Evolutionary conservation across 75 land plant species (phyloP), one percentile per base, ranked within the genome.

Genomic region (Gnetum montanum): DNA sequence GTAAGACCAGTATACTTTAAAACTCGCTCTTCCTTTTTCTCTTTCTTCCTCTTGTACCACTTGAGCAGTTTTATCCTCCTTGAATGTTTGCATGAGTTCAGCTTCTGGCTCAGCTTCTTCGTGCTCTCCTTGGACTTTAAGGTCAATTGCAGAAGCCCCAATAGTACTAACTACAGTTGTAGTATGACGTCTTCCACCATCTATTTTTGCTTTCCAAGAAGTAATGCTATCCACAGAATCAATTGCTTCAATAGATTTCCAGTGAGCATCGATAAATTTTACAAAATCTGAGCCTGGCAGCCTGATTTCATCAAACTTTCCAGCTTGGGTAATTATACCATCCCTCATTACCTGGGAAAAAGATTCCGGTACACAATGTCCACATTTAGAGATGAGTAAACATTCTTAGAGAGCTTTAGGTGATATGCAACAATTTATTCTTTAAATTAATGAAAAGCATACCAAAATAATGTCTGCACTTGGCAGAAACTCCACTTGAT

Each of bases 401-500:
- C n/a, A n/a, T n/a, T n/a, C n/a, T n/a, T n/a, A n/a, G n/a, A n/a
- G n/a, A n/a, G n/a, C n/a, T n/a, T n/a, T 31, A 33, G 20, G 11
- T 34, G 37, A 26, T 16, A n/a, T n/a, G n/a, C n/a, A n/a, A n/a
- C n/a, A n/a, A 46, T 6, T 8, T 26, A 22, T 46, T 20, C 24
- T 12, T 46, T 22, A 46, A 23, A 46, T 26, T 4, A 46, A 1
- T 13, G 20, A 2, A 46, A 52, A 52, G 33, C 3, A 25, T 30
- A 52, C 54, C 54, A 52, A 31, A 18, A 52, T 30, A 52, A 52
- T 8, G 19, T 52, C 54, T 27, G 80, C 75, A 15, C 59, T 51
- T 15, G 59, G 68, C 25, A 81, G 70, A 50, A 81, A 76, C 30
- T 83, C 77, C 12, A 90, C 83, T 67, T 90, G 96, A 60, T 90